Base-by-base conservation (phyloP, 1,284 basidiomycete genomes). In the Ustilago loliicola region DNA sequence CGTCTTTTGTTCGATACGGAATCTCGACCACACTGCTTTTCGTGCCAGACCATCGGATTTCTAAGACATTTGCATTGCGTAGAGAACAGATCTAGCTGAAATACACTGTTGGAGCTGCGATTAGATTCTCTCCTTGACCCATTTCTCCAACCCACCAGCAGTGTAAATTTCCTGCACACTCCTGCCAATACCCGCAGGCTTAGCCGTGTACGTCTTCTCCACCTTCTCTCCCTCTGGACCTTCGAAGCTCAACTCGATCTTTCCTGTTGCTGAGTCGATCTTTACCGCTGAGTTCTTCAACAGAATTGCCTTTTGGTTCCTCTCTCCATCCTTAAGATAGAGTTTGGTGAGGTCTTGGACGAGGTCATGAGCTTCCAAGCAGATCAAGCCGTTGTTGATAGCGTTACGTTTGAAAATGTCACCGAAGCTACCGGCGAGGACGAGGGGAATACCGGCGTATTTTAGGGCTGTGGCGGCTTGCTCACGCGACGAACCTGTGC, bases 321-420 rank as follows among this genome's bases (percentile, higher is more conserved):
- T 89, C 83, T 88, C 88, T 0, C 92, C 93, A 63, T 91, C 91
- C 84, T 90, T 91, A 0, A 75, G 56, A 85, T 92, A 94, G 61
- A 88, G 87, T 27, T 87, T 86, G 1, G 96, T 97, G 66, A 99
- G 89, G 80, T 97, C 94, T 30, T 90, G 88, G 25, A 99, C 92
- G 55, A 99, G 90, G 80, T 93, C 92, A 0, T 95, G 95, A 66
- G 91, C 94, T 87, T 98, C 96, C 58, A 98, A 87, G 84, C 96
- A 98, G 68, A 99, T 94, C 10, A 99, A 90, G 5, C 95, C 96
- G 86, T 99, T 99, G 88, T 99, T 99, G 89, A 99, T 99, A 17
- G 95, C 93, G 87, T 99, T 99, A 36, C 96, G 92, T 89, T 99
- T 98, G 90, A 98, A 99, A 81, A 99, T 98, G 87, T 99, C 97